A percentile compares a stretch with the other conserved stretches of the same genome.
These are phyloP conservation scores for Scolecobasidium constrictum DNA, from an alignment of 2,329 filamentous ascomycete species.

Conservation along the genomic window DNA sequence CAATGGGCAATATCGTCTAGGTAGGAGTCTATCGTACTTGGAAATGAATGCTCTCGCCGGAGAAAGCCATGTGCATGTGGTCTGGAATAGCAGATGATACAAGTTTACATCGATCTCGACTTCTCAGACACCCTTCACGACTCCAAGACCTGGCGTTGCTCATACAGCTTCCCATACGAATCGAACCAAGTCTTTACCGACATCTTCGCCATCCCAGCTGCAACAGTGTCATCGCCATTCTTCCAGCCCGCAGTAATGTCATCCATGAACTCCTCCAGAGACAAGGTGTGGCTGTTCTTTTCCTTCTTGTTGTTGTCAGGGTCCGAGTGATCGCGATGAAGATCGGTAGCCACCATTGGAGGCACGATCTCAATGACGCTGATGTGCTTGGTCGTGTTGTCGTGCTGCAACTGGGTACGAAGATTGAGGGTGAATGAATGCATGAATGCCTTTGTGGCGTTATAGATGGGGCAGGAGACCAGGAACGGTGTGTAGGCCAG, in stretches of 20 bases:
- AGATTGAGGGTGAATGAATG: slow-evolving; percentile 48
- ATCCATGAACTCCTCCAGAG: slow-evolving; percentile 44
- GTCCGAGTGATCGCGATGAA: slow-evolving; percentile 45
- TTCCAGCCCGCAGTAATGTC: slow-evolving; percentile 35
- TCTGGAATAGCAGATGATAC: too few species aligned
- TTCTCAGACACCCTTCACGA: too few species aligned
- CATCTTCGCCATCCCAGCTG: slow-evolving; percentile 31
- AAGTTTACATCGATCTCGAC: too few species aligned
- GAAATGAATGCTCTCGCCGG: too few species aligned
- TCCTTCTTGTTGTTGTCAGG: slow-evolving; percentile 51
- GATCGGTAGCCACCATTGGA: slow-evolving; percentile 42
- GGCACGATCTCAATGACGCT: slow-evolving; percentile 46
- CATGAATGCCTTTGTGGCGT: slow-evolving; percentile 48
- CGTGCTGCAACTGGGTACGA: slow-evolving; percentile 35
- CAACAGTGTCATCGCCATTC: slow-evolving; percentile 37
- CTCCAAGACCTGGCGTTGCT: too few species aligned
- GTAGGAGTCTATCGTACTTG: too few species aligned
- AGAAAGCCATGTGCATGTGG: too few species aligned
- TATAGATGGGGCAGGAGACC: slow-evolving; percentile 48
- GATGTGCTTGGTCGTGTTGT: slow-evolving; percentile 23
- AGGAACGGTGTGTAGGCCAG: slow-evolving; percentile 43
- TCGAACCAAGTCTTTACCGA: slow-evolving; percentile 36
- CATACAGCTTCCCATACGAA: slow-evolving; percentile 26
- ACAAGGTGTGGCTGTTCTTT: slow-evolving; percentile 32
- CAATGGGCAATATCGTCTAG: too few species aligned